phyloP scores from a whole-genome alignment of 805 yeast genomes.

The Ogataea henricii region DNA sequence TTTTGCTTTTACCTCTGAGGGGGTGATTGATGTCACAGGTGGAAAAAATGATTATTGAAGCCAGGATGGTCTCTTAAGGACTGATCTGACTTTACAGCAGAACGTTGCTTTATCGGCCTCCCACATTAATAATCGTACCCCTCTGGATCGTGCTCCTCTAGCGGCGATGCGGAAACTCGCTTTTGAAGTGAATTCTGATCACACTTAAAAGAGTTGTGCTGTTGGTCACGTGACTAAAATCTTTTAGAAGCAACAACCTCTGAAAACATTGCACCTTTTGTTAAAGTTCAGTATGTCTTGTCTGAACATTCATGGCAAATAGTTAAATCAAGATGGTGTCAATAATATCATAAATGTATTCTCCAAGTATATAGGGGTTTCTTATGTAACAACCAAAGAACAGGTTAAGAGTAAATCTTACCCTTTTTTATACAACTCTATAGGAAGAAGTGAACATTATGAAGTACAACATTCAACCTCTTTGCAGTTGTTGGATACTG shows the following conservation, averaged over 20 bases:
- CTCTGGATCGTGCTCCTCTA: background rate
- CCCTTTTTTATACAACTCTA: too few species aligned
- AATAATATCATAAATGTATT: too few species aligned
- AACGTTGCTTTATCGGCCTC: background rate
- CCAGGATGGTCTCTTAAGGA: background rate
- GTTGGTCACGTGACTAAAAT: conserved; percentile 1
- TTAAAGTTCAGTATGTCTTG: too few species aligned
- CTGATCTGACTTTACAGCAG: background rate
- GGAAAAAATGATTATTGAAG: background rate
- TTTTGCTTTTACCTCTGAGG: background rate
- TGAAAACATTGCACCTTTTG: background rate
- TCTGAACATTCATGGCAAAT: too few species aligned
- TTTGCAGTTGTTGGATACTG: conserved; percentile 4
- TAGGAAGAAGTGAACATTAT: too few species aligned
- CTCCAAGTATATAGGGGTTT: too few species aligned
- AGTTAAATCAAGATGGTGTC: too few species aligned
- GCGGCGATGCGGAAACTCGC: background rate
- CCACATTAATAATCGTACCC: background rate
- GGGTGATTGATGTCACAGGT: background rate
- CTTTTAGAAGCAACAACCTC: background rate
- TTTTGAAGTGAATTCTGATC: too few species aligned
- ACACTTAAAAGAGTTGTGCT: background rate
- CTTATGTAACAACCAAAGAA: too few species aligned
- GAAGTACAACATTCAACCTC: too few species aligned
- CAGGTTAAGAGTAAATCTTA: too few species aligned